A percentile compares a stretch with the other conserved stretches of the same genome.
phyloP scores from a whole-genome alignment of 2,329 filamentous ascomycete genomes.

The Metarhizium rileyi region DNA sequence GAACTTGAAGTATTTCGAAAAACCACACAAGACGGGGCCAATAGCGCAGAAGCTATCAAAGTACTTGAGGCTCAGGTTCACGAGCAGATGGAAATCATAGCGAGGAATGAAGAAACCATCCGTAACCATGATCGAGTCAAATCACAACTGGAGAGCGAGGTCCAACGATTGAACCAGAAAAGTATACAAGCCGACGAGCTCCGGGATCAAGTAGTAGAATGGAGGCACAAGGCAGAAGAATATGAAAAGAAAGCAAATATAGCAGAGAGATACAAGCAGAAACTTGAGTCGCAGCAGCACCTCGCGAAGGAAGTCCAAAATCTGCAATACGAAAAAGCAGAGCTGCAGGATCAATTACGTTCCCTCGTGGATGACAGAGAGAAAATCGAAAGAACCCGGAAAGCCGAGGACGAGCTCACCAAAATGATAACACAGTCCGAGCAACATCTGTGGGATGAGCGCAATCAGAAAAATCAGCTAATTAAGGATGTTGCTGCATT shows the following conservation, averaged over 20 bases:
- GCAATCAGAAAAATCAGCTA: conserved; percentile 35
- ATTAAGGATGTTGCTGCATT: conserved; percentile 35
- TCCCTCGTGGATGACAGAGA: conserved; percentile 26
- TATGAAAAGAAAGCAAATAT: conserved; percentile 54
- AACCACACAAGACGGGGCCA: conserved; percentile 41
- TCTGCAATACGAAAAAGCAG: conserved; percentile 44
- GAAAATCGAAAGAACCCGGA: conserved; percentile 21
- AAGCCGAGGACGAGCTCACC: conserved; percentile 29
- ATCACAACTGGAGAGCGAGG: conserved; percentile 49
- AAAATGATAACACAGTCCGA: conserved; percentile 33
- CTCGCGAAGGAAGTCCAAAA: conserved; percentile 46
- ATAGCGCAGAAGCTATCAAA: conserved; percentile 41
- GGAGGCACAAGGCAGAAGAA: conserved; percentile 48
- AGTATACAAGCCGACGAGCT: conserved; percentile 40
- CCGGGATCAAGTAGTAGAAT: conserved; percentile 49
- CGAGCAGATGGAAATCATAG: conserved; percentile 63
- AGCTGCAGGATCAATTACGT: conserved; percentile 38
- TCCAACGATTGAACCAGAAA: conserved; percentile 35
- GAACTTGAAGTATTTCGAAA: conserved; percentile 41
- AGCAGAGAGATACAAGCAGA: conserved; percentile 52
- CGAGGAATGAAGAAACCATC: conserved; percentile 48
- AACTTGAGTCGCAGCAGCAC: conserved; percentile 46
- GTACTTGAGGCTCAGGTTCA: conserved; percentile 47
- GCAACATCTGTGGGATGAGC: conserved; percentile 32
- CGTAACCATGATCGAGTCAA: conserved; percentile 23